Base-by-base conservation (phyloP, 768 basidiomycete species). In the Leccinum obscurum region DNA sequence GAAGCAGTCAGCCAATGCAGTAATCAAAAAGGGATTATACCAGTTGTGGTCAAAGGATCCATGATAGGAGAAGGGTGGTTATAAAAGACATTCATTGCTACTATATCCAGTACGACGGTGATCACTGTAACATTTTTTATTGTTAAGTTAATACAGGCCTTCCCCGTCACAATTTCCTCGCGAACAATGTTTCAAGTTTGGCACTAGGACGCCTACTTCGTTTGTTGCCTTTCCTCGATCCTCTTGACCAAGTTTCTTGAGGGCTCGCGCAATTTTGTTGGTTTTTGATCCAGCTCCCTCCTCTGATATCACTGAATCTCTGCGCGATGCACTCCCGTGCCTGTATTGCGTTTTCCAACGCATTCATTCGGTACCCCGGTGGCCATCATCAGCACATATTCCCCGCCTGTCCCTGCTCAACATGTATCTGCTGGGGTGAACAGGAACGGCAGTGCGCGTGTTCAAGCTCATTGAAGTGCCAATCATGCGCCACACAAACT, bases 1-100 rank as follows among this genome's bases (percentile, higher is more conserved):
- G 20, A n/a, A 30, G n/a, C 28, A 35, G 14, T 2, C 13, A 11
- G 20, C 14, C 54, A 57, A 20, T 53, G 10, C 32, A 2, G 13
- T 22, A 56, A 10, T 14, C 2, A 39, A 28, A 17, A 46, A 73
- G 72, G 72, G 2, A 60, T 73, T 51, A n/a, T 73, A 34, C 67
- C 72, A 1, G 35, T 74, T 9, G 62, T 73, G 14, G 62, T 74
- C 6, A 69, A 65, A 55, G 67, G 60, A 11, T 55, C 59, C 10
- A 1, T 41, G 13, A 4, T 24, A 2, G 34, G n/a, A 50, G 50
- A 51, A 17, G 49, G 15, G 20, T 13, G 10, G 22, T 48, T 3
- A 6, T 24, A 49, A 24, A 22, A 48, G 6, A 6, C 2, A 50
- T 26, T 26, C 14, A 24, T 24, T 10, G 2, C 1, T 48, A 48